Evolutionary conservation across 2,329 filamentous ascomycete genomes (phyloP).

Genomic region (Verticillium zaregamsianum): DNA sequence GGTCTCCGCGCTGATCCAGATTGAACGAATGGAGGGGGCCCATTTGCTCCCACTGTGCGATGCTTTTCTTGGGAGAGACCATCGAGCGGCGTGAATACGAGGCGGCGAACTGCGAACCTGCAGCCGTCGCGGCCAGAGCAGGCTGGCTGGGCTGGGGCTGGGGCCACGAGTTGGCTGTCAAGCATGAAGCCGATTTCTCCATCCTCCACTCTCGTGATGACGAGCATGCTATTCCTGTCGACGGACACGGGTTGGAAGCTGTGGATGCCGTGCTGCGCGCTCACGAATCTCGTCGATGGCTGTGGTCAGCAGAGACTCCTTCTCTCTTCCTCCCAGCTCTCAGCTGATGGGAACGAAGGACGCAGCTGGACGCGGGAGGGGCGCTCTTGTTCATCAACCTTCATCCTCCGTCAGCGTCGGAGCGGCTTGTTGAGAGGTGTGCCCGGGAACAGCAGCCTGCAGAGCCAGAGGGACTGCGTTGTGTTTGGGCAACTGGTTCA

Average conservation of each 20-base stretch:
- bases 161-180: background rate
- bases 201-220: background rate
- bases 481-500: background rate
- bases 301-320: background rate
- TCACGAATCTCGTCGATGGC: background rate
- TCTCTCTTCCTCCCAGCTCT: background rate
- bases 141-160: background rate
- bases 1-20: background rate
- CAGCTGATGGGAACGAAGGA: background rate
- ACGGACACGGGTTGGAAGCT: background rate
- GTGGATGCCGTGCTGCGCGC: background rate
- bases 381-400: too few relatives aligned
- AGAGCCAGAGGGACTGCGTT: too few relatives aligned
- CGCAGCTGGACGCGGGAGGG: too few relatives aligned
- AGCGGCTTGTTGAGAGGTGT: background rate
- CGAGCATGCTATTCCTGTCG: background rate
- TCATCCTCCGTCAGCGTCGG: too few relatives aligned
- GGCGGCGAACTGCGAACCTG: background rate
- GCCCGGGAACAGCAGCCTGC: too few relatives aligned
- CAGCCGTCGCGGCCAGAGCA: background rate
- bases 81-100: background rate
- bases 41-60: background rate
- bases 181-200: background rate
- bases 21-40: background rate
- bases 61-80: background rate